Evolutionary conservation across 2,329 filamentous ascomycete species (phyloP).

Genomic region (Claviceps sp.): DNA sequence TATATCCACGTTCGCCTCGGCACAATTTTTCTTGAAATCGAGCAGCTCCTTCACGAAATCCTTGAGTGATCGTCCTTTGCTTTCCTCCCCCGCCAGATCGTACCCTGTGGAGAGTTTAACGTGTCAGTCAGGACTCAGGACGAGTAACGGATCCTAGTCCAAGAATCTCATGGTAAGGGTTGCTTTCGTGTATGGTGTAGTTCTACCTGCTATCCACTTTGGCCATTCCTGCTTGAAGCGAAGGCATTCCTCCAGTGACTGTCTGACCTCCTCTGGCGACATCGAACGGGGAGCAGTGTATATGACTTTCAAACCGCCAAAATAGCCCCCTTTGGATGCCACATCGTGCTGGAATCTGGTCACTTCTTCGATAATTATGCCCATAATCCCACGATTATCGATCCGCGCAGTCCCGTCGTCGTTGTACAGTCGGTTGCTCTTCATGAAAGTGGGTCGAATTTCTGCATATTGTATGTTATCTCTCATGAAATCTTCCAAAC

Average conservation of each 20-base stretch:
- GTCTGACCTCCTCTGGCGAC: conserved; percentile 28
- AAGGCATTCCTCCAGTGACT: conserved; percentile 47
- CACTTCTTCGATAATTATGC: conserved; percentile 44
- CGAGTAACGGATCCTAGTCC: background rate
- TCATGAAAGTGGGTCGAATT: conserved; percentile 56
- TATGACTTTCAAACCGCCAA: conserved; percentile 56
- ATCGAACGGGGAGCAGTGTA: conserved; percentile 58
- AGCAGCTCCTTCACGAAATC: conserved; percentile 42
- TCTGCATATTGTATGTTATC: conserved; percentile 61
- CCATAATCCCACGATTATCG: conserved; percentile 45
- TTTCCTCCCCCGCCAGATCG: conserved; percentile 57
- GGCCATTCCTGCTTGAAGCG: conserved; percentile 42
- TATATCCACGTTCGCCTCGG: conserved; percentile 35
- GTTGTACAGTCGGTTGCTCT: conserved; percentile 44
- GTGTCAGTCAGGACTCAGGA: background rate
- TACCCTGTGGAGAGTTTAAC: conserved; percentile 34
- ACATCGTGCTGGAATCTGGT: conserved; percentile 28
- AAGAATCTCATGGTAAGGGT: background rate
- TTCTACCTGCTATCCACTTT: conserved; percentile 46
- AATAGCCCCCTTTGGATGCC: conserved; percentile 22
- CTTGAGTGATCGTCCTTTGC: conserved; percentile 43
- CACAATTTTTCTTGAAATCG: conserved; percentile 40
- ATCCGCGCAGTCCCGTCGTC: conserved; percentile 41
- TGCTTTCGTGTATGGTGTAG: background rate
- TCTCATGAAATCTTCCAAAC: conserved; percentile 46